Evolutionary conservation across 805 yeast genomes (phyloP).

Genomic region (Candida caryicola): DNA sequence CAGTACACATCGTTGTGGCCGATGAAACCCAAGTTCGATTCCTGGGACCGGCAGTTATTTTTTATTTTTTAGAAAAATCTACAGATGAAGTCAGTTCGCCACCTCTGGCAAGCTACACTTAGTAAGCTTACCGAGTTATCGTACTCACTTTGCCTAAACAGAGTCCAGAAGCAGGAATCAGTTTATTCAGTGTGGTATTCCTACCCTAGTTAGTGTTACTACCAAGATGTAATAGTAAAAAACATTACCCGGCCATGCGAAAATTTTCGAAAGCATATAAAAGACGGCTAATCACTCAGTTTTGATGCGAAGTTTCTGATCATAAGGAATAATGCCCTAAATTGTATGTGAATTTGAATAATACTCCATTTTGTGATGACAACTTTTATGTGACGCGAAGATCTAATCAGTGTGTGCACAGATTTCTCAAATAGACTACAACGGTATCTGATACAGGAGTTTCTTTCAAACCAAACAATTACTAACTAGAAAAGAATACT

Average conservation of each 20-base stretch:
- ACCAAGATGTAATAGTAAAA: too few species aligned
- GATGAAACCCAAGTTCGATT: conserved; percentile 50
- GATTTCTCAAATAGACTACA: conserved; percentile 88
- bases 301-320: not conserved
- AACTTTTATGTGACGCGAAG: conserved; percentile 26
- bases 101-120: too few species aligned
- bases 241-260: conserved; percentile 4
- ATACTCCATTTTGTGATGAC: conserved; percentile 18
- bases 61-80: not conserved
- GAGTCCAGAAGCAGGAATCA: too few species aligned
- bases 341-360: conserved; percentile 6
- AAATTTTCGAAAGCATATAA: too few species aligned
- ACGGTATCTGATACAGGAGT: conserved; percentile 78
- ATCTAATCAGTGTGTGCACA: conserved; percentile 59
- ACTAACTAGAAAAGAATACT: conserved; percentile 17
- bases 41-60: conserved; percentile 45
- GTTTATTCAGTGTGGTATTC: too few species aligned
- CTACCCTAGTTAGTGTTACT: too few species aligned
- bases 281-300: too few species aligned
- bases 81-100: too few species aligned
- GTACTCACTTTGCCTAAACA: too few species aligned
- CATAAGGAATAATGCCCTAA: not conserved
- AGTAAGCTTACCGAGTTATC: too few species aligned
- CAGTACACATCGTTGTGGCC: conserved; percentile 51
- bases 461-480: not conserved